Percentiles rank a stretch among this genome's conserved stretches.
Conservation (phyloP, 495 filamentous ascomycete genomes). For the Lasiosphaeria miniovina region DNA sequence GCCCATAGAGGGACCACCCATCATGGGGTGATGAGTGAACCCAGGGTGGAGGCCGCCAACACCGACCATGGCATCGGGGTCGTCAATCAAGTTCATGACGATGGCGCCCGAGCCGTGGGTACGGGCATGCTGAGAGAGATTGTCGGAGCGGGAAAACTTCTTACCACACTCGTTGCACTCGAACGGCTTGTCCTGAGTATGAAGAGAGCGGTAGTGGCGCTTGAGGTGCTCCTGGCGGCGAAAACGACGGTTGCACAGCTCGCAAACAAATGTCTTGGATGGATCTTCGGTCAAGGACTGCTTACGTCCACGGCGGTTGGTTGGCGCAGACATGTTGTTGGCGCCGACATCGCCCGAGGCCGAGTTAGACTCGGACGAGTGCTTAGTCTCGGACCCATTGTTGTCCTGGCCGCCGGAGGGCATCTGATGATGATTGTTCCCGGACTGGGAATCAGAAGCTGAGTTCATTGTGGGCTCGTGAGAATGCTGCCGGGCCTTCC, state of each 20-base stretch:
- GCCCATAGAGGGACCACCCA: conserved; percentile 34
- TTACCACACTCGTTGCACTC: conserved; percentile 97
- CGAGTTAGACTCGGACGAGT: conserved; percentile 27
- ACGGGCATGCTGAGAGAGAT: conserved; percentile 91
- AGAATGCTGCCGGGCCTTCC: conserved; percentile 46
- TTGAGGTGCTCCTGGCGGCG: conserved; percentile 98
- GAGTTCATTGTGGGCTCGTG: conserved; percentile 48
- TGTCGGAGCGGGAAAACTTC: conserved; percentile 98
- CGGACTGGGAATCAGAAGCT: conserved; percentile 39
- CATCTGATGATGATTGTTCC: conserved; percentile 37
- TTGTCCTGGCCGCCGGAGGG: conserved; percentile 25
- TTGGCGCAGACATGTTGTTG: conserved; percentile 55
- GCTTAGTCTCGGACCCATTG: conserved; percentile 23
- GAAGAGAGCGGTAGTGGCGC: conserved; percentile 96
- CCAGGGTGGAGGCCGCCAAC: conserved; percentile 14
- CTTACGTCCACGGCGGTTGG: conserved; percentile 94
- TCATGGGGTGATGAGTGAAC: conserved; percentile 23
- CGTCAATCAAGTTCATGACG: conserved; percentile 82
- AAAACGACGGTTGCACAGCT: conserved; percentile 93
- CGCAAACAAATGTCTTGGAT: conserved; percentile 97
- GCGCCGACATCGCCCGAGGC: conserved; percentile 27
- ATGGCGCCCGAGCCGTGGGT: conserved; percentile 90
- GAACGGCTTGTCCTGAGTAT: conserved; percentile 98
- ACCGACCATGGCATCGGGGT: conserved; percentile 49
- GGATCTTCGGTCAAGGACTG: conserved; percentile 98